These are phyloP conservation scores for Vigna unguiculata DNA, from an alignment of 306 rosid species.

Conservation along the genomic window DNA sequence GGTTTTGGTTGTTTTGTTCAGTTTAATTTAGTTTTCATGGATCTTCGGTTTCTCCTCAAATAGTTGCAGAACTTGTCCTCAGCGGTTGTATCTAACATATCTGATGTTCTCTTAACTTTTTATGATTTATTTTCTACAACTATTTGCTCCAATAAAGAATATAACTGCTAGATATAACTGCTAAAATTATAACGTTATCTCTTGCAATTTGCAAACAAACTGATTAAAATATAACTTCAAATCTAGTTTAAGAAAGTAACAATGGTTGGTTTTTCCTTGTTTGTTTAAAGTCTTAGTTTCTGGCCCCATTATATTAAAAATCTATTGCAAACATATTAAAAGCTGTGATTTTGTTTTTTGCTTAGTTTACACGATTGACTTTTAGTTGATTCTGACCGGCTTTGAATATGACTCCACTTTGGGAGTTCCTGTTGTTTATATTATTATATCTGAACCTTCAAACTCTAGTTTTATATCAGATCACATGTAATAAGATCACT, in stretches of 20 bases:
- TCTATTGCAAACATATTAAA: background rate
- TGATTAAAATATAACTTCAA: background rate
- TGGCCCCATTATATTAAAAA: background rate
- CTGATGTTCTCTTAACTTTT: background rate
- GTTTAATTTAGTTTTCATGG: background rate
- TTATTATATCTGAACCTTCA: constrained; percentile 1
- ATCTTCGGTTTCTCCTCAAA: background rate
- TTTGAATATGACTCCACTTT: background rate
- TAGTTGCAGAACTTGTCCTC: background rate
- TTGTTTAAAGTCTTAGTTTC: constrained; percentile 4
- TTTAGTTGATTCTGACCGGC: background rate
- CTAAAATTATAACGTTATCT: background rate
- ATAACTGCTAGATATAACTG: background rate
- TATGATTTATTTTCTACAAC: background rate
- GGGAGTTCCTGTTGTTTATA: constrained; percentile 1
- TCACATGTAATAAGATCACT: background rate
- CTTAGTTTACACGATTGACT: background rate
- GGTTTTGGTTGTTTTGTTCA: constrained; percentile 16
- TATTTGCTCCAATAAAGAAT: background rate
- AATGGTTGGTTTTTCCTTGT: background rate
- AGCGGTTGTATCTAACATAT: background rate
- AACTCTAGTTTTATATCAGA: background rate
- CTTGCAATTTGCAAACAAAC: constrained; percentile 4
- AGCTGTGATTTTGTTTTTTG: background rate
- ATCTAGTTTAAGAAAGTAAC: background rate